Conservation (phyloP, 1,284 basidiomycete genomes). For the Apiotrichum domesticum region DNA sequence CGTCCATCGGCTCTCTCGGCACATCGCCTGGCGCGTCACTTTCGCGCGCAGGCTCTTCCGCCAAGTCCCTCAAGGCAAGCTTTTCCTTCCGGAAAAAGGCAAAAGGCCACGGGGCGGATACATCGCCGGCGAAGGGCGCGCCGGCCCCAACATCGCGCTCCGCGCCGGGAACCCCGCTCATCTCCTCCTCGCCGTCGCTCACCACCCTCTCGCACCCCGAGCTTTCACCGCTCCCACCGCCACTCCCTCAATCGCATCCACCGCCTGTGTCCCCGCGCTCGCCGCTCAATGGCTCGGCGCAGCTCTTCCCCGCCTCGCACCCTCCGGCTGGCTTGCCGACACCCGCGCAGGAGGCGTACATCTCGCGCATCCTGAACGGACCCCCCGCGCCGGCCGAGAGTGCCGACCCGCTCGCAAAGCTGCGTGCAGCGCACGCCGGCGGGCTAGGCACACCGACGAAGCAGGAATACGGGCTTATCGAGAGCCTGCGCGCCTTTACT, state of each 20-base stretch:
- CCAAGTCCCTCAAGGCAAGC: slow-evolving; percentile 17
- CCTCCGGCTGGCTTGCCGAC: slow-evolving; percentile 21
- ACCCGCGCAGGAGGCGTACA: slow-evolving; percentile 46
- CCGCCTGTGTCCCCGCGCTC: background rate
- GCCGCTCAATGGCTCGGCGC: background rate
- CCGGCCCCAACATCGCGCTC: no score
- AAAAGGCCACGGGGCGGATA: slow-evolving; percentile 21
- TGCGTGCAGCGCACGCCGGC: slow-evolving; percentile 31
- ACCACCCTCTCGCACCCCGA: background rate
- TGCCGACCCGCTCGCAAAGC: slow-evolving; percentile 37
- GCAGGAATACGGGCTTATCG: slow-evolving; percentile 46
- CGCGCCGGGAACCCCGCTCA: background rate
- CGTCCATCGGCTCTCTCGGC: no score
- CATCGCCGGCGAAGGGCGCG: slow-evolving; percentile 15
- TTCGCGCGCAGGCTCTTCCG: background rate
- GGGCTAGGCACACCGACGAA: slow-evolving; percentile 9
- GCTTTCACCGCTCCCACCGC: no score
- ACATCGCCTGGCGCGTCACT: background rate
- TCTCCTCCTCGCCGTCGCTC: background rate
- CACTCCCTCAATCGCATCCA: no score
- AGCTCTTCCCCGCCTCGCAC: no score
- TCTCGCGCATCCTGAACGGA: slow-evolving; percentile 42
- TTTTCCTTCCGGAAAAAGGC: slow-evolving; percentile 26
- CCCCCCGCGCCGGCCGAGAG: slow-evolving; percentile 18
- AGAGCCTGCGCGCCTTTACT: slow-evolving; percentile 76